A percentile compares a stretch with the other conserved stretches of the same genome.
These are phyloP conservation scores for Penicillium herquei DNA, from an alignment of 495 filamentous ascomycete genomes.

Conservation along the genomic window DNA sequence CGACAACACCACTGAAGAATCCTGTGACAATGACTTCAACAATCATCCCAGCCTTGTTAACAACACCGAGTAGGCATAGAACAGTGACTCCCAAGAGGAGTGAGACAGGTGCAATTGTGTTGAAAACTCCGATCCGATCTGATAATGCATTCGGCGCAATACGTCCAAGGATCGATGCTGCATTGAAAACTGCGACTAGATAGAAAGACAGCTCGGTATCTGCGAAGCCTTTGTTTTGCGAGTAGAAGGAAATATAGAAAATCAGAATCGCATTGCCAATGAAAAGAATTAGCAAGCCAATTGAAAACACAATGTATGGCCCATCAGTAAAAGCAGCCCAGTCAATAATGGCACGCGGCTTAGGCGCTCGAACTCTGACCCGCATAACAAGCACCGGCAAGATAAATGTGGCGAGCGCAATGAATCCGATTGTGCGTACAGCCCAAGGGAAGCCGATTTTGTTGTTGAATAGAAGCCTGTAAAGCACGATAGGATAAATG, in stretches of 20 bases:
- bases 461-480: conserved; percentile 34
- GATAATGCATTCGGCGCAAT: conserved; percentile 35
- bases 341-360: conserved; percentile 24
- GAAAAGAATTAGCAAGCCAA: conserved; percentile 24
- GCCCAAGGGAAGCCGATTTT: conserved; percentile 52
- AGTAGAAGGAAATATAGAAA: conserved; percentile 34
- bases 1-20: conserved; percentile 28
- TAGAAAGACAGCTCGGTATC: conserved; percentile 30
- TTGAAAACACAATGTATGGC: conserved; percentile 29
- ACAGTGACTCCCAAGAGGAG: conserved; percentile 26
- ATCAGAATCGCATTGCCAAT: conserved; percentile 30
- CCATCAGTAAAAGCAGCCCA: conserved; percentile 29
- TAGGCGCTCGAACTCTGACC: conserved; percentile 31
- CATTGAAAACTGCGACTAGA: conserved; percentile 42
- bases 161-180: conserved; percentile 39
- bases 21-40: conserved; percentile 24
- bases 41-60: conserved; percentile 30
- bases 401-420: conserved; percentile 41
- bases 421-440: conserved; percentile 48
- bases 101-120: conserved; percentile 29
- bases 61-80: conserved; percentile 31
- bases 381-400: conserved; percentile 38
- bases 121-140: conserved; percentile 36
- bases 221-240: conserved; percentile 1
- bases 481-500: conserved; percentile 53